Conservation (phyloP, 2,329 filamentous ascomycete species). For the Phyllosticta citribraziliensis region DNA sequence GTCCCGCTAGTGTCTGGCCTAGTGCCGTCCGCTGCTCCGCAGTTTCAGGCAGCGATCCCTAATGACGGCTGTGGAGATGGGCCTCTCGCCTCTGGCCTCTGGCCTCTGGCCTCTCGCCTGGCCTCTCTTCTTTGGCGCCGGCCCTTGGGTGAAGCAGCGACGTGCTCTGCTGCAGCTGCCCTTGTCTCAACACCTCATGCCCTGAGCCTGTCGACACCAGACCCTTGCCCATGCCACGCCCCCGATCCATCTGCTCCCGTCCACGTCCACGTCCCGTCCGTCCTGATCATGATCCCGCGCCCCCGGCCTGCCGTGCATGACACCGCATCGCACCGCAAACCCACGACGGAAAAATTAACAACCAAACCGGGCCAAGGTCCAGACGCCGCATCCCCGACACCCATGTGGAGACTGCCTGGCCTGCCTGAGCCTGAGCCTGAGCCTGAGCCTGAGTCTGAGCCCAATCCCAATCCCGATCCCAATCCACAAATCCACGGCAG, state of each 20-base stretch:
- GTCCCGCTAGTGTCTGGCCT: background rate
- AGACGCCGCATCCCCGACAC: background rate
- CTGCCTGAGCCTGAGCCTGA: background rate
- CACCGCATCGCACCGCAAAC: background rate
- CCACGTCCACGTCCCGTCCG: no score
- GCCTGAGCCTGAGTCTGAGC: no score
- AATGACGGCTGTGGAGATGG: background rate
- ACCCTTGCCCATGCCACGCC: no score
- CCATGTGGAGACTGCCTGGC: background rate
- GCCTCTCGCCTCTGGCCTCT: no score
- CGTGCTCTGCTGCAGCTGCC: background rate
- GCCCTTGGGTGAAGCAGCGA: background rate
- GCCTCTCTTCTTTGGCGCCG: no score
- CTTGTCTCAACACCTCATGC: background rate
- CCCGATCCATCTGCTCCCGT: background rate
- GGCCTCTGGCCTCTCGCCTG: no score
- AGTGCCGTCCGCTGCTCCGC: background rate
- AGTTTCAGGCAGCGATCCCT: background rate
- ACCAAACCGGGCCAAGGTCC: no score
- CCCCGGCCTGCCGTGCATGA: background rate
- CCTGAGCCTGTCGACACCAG: no score
- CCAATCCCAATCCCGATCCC: background rate
- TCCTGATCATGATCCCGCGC: background rate
- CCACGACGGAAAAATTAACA: background rate
- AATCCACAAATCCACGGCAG: background rate